Conservation (phyloP, 495 filamentous ascomycete species). For the Thermothielavioides terrestris region DNA sequence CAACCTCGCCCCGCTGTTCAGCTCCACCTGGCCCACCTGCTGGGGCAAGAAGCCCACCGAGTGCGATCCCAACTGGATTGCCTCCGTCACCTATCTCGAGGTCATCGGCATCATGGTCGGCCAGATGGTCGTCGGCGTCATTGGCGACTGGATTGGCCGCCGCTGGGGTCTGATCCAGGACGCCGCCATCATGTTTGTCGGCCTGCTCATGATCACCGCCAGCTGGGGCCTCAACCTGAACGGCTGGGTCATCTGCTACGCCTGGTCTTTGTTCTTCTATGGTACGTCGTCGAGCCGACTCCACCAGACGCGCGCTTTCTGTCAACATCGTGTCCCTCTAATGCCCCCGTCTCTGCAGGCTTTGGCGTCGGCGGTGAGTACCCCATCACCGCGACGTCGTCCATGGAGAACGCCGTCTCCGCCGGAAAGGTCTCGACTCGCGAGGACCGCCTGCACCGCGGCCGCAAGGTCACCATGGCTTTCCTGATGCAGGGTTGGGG, state of each 20-base stretch:
- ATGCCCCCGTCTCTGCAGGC: slow-evolving; percentile 17
- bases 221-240: slow-evolving; percentile 76
- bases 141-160: slow-evolving; percentile 63
- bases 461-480: slow-evolving; percentile 82
- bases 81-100: slow-evolving; percentile 75
- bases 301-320: no score
- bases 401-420: slow-evolving; percentile 83
- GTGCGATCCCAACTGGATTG: slow-evolving; percentile 67
- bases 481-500: slow-evolving; percentile 98
- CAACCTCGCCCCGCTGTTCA: slow-evolving; percentile 70
- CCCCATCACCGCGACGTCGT: slow-evolving; percentile 89
- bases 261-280: slow-evolving; percentile 85
- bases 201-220: slow-evolving; percentile 76
- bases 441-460: slow-evolving; percentile 86
- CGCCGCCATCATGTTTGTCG: slow-evolving; percentile 84
- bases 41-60: slow-evolving; percentile 51
- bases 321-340: no score
- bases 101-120: slow-evolving; percentile 84
- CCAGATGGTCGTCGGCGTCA: slow-evolving; percentile 64
- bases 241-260: slow-evolving; percentile 90
- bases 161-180: slow-evolving; percentile 91
- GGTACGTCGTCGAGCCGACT: slow-evolving; percentile 37
- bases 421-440: slow-evolving; percentile 78
- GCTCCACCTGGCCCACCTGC: slow-evolving; percentile 58
- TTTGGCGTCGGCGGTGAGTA: slow-evolving; percentile 92